A percentile compares a stretch with the other conserved stretches of the same genome.
These are phyloP conservation scores for Cornus controversa DNA, from an alignment of 148 eudicot genomes.

Conservation along the genomic window DNA sequence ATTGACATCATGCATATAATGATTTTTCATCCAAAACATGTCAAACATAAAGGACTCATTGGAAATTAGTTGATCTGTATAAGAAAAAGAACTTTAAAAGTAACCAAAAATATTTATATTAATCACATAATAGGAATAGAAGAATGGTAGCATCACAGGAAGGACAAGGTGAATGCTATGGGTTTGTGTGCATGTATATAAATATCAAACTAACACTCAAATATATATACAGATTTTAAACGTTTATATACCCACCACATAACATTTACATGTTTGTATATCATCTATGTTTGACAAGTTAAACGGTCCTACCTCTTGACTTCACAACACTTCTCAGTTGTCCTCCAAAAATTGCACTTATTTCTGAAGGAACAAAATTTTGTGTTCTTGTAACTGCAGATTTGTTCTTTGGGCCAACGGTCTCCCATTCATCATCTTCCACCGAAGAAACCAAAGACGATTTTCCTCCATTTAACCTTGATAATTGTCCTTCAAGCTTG, in stretches of 20 bases:
- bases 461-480: constrained; percentile 43
- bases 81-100: too few relatives aligned
- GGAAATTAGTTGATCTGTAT: too few relatives aligned
- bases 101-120: too few relatives aligned
- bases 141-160: background rate
- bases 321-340: constrained; percentile 55
- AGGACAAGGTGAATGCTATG: background rate
- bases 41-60: too few relatives aligned
- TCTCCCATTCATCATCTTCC: constrained; percentile 86
- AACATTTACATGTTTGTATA: too few relatives aligned
- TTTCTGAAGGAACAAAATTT: constrained; percentile 45
- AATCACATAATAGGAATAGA: too few relatives aligned
- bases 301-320: constrained; percentile 39
- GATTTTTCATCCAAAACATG: too few relatives aligned
- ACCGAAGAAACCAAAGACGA: constrained; percentile 62
- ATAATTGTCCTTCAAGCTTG: constrained; percentile 66
- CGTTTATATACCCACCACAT: too few relatives aligned
- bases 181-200: background rate
- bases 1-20: too few relatives aligned
- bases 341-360: constrained; percentile 55
- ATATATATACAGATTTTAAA: background rate
- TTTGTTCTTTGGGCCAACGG: constrained; percentile 54
- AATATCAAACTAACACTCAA: background rate
- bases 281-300: background rate
- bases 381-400: constrained; percentile 59